These are phyloP conservation scores for Inosperma sp. DNA, from an alignment of 768 basidiomycete species.

Conservation along the genomic window DNA sequence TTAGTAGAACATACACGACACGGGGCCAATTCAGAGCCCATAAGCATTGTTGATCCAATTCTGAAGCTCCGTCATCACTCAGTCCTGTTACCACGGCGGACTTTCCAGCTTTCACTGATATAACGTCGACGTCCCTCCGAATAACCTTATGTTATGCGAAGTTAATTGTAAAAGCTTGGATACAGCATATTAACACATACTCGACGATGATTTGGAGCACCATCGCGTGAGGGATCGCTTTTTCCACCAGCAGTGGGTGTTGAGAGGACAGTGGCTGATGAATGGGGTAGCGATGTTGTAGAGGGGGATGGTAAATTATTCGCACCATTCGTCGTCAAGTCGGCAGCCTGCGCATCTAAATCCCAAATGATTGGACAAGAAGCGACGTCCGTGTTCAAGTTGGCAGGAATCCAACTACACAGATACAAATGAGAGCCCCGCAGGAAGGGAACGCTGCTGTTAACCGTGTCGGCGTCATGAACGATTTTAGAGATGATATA, in stretches of 20 bases:
- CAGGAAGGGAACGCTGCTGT: conserved; percentile 50
- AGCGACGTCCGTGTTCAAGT: conserved; percentile 33
- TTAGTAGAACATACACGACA: conserved; percentile 62
- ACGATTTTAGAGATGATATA: conserved; percentile 49
- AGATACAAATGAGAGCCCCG: conserved; percentile 45
- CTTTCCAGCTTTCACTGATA: conserved; percentile 4
- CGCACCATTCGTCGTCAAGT: conserved; percentile 10
- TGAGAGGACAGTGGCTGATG: too few relatives aligned
- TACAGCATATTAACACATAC: conserved; percentile 4
- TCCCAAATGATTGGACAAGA: conserved; percentile 57
- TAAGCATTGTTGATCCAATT: conserved; percentile 49
- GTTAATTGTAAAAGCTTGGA: not conserved
- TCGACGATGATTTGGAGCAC: too few relatives aligned
- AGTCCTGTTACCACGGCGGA: conserved; percentile 3
- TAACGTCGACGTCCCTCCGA: conserved; percentile 18
- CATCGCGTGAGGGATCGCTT: too few relatives aligned
- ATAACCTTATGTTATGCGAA: conserved; percentile 1
- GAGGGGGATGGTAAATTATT: conserved; percentile 1
- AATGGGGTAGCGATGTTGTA: not conserved
- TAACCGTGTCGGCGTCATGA: conserved; percentile 42
- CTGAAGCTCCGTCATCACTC: conserved; percentile 22
- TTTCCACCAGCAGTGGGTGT: too few relatives aligned
- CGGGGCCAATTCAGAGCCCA: conserved; percentile 66
- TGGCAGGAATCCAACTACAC: conserved; percentile 50
- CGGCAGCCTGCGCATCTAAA: conserved; percentile 25